Base-by-base conservation (phyloP, 495 filamentous ascomycete species). In the Choiromyces venosus region DNA sequence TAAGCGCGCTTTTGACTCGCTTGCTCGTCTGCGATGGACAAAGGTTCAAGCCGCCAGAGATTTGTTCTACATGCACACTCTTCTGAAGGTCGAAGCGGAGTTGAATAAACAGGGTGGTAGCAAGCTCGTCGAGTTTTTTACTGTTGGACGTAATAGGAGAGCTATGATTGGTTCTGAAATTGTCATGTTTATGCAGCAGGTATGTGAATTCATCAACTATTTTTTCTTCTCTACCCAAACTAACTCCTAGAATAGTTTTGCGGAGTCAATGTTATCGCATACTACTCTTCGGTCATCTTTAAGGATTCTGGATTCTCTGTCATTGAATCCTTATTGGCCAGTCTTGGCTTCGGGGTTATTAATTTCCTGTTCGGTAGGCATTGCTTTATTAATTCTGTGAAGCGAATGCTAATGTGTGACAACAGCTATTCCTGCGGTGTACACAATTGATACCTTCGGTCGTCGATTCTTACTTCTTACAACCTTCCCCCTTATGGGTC, bases 171-270 rank as follows among this genome's bases (percentile, higher is more conserved):
- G 90, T 4, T 90, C 89, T 2, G 86, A 89, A 77, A 89, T 93
- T 74, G 89, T 94, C 70, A 93, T 94, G 91, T 93, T 93, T 74
- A 89, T 92, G 88, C 93, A 95, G 78, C 93, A 94, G 82, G 89
- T 92, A 79, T 76, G 82, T 75, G 46, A 40, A 66, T 19, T n/a
- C 37, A 66, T 37, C 39, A 19, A 16, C 56, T 21, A 65, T 21
- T 66, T 37, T 9, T n/a, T 65, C 9, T 25, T 21, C 2, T 14
- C 5, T 61, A 61, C 52, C 25, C 36, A 56, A 66, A 38, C 69
- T 71, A 37, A 82, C 68, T 72, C 70, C 66, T 35, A 68, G 42
- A 12, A 61, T 29, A 72, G 73, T 76, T 72, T 42, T 83, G 74
- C 44, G 82, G 76, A 71, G 78, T 88, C 76, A 90, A 90, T 73